Evolutionary conservation across 108 stramenopile genomes (phyloP).

Genomic region (Nannochloropsis gaditana): DNA sequence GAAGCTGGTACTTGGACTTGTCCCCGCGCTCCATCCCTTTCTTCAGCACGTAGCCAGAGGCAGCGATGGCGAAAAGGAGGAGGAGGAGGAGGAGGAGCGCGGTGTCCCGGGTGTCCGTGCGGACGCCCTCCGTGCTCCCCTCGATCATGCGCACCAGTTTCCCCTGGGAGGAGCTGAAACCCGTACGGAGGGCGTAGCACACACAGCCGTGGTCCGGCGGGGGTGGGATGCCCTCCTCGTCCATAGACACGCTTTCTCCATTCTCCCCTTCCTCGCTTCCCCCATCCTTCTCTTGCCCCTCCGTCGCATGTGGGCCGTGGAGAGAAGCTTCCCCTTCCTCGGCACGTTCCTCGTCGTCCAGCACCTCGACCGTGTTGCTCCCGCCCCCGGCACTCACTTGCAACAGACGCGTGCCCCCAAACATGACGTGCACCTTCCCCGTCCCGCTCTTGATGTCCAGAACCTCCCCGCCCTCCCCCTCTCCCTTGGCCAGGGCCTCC

Average conservation of each 20-base stretch:
- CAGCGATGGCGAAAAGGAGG: slow-evolving; percentile 83
- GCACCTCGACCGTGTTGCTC: slow-evolving; percentile 20
- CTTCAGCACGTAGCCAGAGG: slow-evolving; percentile 82
- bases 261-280: slow-evolving; percentile 29
- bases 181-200: slow-evolving; percentile 86
- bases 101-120: slow-evolving; percentile 83
- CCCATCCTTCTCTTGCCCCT: slow-evolving; percentile 32
- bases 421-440: slow-evolving; percentile 82
- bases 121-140: slow-evolving; percentile 82
- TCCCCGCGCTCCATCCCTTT: slow-evolving; percentile 77
- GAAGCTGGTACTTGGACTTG: slow-evolving; percentile 78
- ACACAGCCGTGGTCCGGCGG: slow-evolving; percentile 85
- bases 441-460: slow-evolving; percentile 55
- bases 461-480: slow-evolving; percentile 42
- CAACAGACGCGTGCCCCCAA: slow-evolving; percentile 93
- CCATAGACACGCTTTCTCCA: slow-evolving; percentile 23
- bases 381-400: slow-evolving; percentile 61
- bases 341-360: slow-evolving; percentile 23
- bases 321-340: slow-evolving; percentile 35
- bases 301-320: slow-evolving; percentile 30
- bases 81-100: slow-evolving; percentile 77
- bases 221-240: slow-evolving; percentile 28
- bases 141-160: slow-evolving; percentile 97
- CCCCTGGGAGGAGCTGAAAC: slow-evolving; percentile 89
- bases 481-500: slow-evolving; percentile 50